Conservation (phyloP, 1,284 basidiomycete species). For the Cutaneotrichosporon sp. region DNA sequence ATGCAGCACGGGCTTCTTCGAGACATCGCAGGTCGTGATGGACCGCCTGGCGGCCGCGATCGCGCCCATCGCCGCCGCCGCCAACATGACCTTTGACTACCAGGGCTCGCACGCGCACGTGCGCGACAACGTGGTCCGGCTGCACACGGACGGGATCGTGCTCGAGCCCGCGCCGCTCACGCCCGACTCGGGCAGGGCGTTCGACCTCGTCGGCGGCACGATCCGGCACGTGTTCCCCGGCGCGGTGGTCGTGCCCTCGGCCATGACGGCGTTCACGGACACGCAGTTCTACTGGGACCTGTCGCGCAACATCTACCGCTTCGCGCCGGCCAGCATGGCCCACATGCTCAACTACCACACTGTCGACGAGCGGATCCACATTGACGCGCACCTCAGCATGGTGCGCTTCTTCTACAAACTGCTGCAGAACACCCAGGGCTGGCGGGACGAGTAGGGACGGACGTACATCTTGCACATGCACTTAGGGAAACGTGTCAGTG, state of each 20-base stretch:
- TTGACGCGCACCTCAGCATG: conserved; percentile 30
- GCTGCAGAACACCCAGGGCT: conserved; percentile 23
- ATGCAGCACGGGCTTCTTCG: conserved; percentile 23
- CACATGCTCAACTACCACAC: conserved; percentile 27
- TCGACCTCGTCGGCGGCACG: conserved; percentile 27
- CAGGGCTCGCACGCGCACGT: conserved; percentile 21
- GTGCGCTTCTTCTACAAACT: conserved; percentile 29
- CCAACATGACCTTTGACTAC: conserved; percentile 23
- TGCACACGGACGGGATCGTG: conserved; percentile 16
- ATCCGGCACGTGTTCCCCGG: conserved; percentile 25
- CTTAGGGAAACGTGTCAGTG: too few relatives aligned
- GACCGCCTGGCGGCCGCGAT: conserved; percentile 17
- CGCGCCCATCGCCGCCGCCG: conserved; percentile 14
- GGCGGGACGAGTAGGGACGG: conserved; percentile 10
- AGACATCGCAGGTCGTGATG: conserved; percentile 18
- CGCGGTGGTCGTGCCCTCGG: conserved; percentile 24
- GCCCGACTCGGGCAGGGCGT: conserved; percentile 17
- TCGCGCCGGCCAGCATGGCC: conserved; percentile 26
- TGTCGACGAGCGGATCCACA: conserved; percentile 33
- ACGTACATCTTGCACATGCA: neutral
- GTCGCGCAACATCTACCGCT: conserved; percentile 34
- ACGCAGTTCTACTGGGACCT: conserved; percentile 26
- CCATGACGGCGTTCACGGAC: conserved; percentile 26
- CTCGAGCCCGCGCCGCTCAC: conserved; percentile 27
- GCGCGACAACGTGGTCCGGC: conserved; percentile 19